Base-by-base conservation (phyloP, 192 early-diverging fungal species). In the Entophlyctis luteolus region DNA sequence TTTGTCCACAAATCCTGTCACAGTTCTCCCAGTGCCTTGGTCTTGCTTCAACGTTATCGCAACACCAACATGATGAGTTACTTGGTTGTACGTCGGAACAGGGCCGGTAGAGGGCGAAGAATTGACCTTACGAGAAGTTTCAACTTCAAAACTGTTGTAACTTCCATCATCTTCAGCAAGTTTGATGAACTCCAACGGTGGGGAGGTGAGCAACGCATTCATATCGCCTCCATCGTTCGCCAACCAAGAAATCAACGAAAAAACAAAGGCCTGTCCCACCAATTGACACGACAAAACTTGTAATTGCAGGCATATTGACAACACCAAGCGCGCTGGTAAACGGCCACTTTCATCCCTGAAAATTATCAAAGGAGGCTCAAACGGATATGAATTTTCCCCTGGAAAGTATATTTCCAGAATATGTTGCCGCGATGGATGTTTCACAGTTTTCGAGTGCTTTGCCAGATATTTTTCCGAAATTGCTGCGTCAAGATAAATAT, bases 41-140 rank as follows among this genome's bases (percentile, higher is more conserved):
- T 79, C 77, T 52, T 73, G 22, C 55, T 79, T 79, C 65, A 73
- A 59, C 37, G 55, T 55, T 20, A 80, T 53, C 2, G 59, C 66
- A 14, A 80, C 75, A 22, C 66, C 57, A 23, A 72, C 47, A 1
- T 55, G 59, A 37, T 68, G 18, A 4, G 32, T 10, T 42, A 67
- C 38, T 34, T 67, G 27, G 22, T 67, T 8, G 28, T 68, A 59
- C 0, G 35, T 22, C 22, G 48, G 70, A 16, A 53, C 2, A 6
- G 76, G 59, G 31, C 52, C 36, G 14, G 55, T 28, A 16, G 25
- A 16, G 14, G 34, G 20, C 10, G 55, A 2, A 42, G 39, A 42
- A 12, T 8, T n/a, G 8, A n/a, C n/a, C n/a, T 42, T 42, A n/a
- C n/a, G n/a, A n/a, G n/a, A n/a, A n/a, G n/a, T n/a, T n/a, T n/a